Base-by-base conservation (phyloP, 148 eudicot genomes). In the Amaranthus hypochondriacus region DNA sequence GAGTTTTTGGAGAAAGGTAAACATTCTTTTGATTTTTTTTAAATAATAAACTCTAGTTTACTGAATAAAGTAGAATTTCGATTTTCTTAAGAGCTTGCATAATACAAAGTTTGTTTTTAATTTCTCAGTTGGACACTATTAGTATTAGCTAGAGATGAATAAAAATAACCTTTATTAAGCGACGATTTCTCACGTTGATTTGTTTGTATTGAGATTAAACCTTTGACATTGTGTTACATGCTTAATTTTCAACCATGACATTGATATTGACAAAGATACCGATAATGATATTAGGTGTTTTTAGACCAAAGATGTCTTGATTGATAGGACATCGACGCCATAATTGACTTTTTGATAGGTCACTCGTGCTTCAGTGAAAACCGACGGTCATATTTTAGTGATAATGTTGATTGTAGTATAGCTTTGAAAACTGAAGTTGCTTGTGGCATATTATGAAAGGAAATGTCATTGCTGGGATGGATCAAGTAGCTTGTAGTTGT, bases 1-100 rank as follows among this genome's bases (percentile, higher is more conserved):
- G 96, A 95, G 74, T 95, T 95, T 65, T 87, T 88, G 71, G 87
- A 79, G 69, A 87, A 76, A 86, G 96, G 97, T 92, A 86, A 28
- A 28, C 0, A 13, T 12, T 6, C 0, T 28, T 28, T 28, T 66
- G 44, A 9, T 43, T 42, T 1, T 3, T 4, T 43, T 28, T 0
- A 28, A 28, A 28, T 28, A 28, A 28, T 28, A 28, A 28, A 28
- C 39, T 28, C 39, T 28, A 5, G 65, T 39, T 28, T 61, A 3
- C 5, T 28, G 39, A 28, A 10, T 61, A 4, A 0, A 28, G 39
- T 28, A 28, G 39, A 28, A 28, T 28, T 46, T 66, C n/a, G 6
- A 48, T 28, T 46, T 66, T 48, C 39, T 28, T 3, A 48, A n/a
- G 28, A 46, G 54, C 7, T 48, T 66, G 69, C n/a, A 1, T 64